phyloP scores from a whole-genome alignment of 768 basidiomycete species.

The Rhodotorula taiwanensis region DNA sequence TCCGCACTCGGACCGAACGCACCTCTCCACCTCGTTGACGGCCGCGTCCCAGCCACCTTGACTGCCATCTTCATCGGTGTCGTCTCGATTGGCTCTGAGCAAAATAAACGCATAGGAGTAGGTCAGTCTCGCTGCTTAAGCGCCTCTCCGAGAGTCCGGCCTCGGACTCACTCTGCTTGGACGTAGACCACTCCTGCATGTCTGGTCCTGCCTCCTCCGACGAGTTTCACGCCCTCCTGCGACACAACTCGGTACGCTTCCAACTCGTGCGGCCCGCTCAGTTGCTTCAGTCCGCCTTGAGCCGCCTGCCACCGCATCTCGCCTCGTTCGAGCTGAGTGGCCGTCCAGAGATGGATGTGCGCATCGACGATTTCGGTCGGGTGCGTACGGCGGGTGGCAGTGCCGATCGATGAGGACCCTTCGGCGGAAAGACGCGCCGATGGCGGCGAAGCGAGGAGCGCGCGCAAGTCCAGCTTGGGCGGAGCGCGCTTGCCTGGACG shows the following conservation, averaged over 20 bases:
- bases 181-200: slow-evolving; percentile 19
- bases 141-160: too few species aligned
- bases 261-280: slow-evolving; percentile 19
- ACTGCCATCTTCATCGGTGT: slow-evolving; percentile 13
- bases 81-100: slow-evolving; percentile 13
- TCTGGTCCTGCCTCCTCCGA: slow-evolving; percentile 1
- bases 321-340: not conserved
- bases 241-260: not conserved
- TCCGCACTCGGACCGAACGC: too few species aligned
- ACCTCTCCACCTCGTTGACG: slow-evolving; percentile 25
- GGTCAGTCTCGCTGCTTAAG: too few species aligned
- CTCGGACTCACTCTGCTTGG: slow-evolving; percentile 32
- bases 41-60: slow-evolving; percentile 31
- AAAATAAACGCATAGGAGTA: not conserved
- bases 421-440: too few species aligned
- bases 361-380: slow-evolving; percentile 7
- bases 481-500: slow-evolving; percentile 10
- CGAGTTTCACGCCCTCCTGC: not conserved
- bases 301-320: not conserved
- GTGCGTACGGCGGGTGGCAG: not conserved
- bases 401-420: not conserved
- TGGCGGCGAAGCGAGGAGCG: slow-evolving; percentile 6
- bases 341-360: slow-evolving; percentile 18
- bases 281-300: not conserved
- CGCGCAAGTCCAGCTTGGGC: slow-evolving; percentile 25